Percentiles rank a stretch among this genome's conserved stretches.
Conservation (phyloP, 2,329 filamentous ascomycete genomes). For the Penicillium sp. region DNA sequence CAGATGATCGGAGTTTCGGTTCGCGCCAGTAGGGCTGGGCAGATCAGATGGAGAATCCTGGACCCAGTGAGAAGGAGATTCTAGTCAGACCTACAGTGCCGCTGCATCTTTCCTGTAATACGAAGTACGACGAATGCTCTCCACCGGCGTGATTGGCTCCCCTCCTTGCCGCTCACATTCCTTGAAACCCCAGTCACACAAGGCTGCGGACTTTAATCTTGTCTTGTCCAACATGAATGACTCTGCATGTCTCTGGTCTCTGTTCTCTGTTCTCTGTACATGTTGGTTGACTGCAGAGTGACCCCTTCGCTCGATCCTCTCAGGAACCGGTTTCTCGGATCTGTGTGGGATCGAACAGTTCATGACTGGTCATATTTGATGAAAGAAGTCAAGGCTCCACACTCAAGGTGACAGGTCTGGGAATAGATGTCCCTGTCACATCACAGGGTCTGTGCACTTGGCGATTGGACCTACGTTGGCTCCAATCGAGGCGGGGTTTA, state of each 20-base stretch:
- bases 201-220: too few relatives aligned
- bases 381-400: background rate
- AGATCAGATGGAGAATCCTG: background rate
- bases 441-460: background rate
- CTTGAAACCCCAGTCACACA: background rate
- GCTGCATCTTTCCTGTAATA: too few relatives aligned
- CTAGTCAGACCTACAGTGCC: too few relatives aligned
- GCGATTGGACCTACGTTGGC: background rate
- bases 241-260: too few relatives aligned
- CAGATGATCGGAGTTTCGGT: conserved; percentile 6
- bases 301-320: too few relatives aligned
- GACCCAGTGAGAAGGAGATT: background rate
- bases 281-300: too few relatives aligned
- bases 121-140: too few relatives aligned
- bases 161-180: background rate
- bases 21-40: conserved; percentile 8
- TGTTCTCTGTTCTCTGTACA: too few relatives aligned
- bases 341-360: conserved; percentile 9
- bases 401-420: background rate
- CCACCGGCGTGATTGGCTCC: too few relatives aligned
- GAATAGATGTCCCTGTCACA: background rate
- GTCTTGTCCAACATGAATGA: background rate
- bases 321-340: background rate
- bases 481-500: background rate
- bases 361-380: conserved; percentile 18